phyloP scores from a whole-genome alignment of 371 early-diverging fungal genomes.

The Circinella umbellata region DNA sequence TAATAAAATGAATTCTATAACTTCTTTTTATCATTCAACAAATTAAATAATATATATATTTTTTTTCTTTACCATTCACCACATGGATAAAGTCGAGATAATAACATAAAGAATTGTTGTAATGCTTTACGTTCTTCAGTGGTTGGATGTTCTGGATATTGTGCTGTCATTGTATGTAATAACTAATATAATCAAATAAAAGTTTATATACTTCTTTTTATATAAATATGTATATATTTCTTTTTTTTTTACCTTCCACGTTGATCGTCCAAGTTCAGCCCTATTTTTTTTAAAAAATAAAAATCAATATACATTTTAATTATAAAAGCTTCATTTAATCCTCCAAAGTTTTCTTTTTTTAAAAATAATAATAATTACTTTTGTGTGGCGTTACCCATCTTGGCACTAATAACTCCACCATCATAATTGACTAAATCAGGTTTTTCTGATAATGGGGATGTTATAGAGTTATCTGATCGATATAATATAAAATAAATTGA shows the following conservation, averaged over 20 bases:
- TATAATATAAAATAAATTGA: not conserved
- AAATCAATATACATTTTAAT: not conserved
- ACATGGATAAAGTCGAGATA: constrained; percentile 96
- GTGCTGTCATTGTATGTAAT: constrained; percentile 96
- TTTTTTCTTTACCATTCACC: constrained; percentile 97
- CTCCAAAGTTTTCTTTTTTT: not conserved
- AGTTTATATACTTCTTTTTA: not conserved
- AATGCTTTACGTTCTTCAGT: constrained; percentile 81
- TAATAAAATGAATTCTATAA: not conserved
- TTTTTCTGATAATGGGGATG: not conserved
- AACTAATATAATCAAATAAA: constrained; percentile 32
- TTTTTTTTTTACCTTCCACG: constrained; percentile 65
- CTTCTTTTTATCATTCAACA: too few species aligned
- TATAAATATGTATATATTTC: not conserved
- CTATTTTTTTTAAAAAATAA: constrained; percentile 49
- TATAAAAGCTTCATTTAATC: not conserved
- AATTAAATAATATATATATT: too few species aligned
- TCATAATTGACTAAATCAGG: not conserved
- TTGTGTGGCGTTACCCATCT: constrained; percentile 82
- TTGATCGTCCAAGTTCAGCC: constrained; percentile 84
- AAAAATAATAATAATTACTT: constrained; percentile 50
- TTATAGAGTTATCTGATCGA: not conserved
- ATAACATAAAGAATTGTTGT: constrained; percentile 78
- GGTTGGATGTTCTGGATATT: constrained; percentile 91
- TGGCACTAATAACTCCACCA: constrained; percentile 73